Percentiles rank a stretch among this genome's conserved stretches.
Evolutionary conservation across 306 rosid species (phyloP).

Genomic region (Sophora flavescens): DNA sequence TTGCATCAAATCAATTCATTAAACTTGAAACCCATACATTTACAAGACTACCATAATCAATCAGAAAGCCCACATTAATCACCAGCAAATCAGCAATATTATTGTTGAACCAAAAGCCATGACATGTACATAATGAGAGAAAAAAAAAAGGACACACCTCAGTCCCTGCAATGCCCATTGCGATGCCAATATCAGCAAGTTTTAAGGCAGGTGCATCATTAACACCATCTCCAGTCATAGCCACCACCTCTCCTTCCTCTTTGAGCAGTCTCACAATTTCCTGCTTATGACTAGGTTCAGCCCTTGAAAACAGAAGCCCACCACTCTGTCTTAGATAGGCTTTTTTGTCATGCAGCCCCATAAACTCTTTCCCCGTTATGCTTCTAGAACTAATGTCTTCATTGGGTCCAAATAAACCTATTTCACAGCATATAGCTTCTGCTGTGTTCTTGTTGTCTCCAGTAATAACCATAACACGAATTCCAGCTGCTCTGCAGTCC

Average conservation of each 20-base stretch:
- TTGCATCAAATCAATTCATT: slow-evolving; percentile 8
- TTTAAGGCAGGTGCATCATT: slow-evolving; percentile 98
- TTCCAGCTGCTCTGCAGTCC: slow-evolving; percentile 96
- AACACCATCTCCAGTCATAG: slow-evolving; percentile 96
- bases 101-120: background rate
- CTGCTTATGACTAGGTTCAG: slow-evolving; percentile 96
- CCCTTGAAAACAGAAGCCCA: slow-evolving; percentile 92
- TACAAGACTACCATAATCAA: background rate
- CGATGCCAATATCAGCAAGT: slow-evolving; percentile 96
- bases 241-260: slow-evolving; percentile 88
- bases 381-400: slow-evolving; percentile 76
- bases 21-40: background rate
- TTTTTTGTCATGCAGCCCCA: slow-evolving; percentile 62
- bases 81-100: background rate
- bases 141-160: slow-evolving; percentile 63
- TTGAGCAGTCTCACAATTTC: slow-evolving; percentile 92
- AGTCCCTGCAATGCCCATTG: slow-evolving; percentile 98
- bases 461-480: slow-evolving; percentile 92
- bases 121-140: background rate
- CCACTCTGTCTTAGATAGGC: slow-evolving; percentile 68
- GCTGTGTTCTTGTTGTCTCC: slow-evolving; percentile 97
- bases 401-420: slow-evolving; percentile 75
- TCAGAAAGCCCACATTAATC: slow-evolving; percentile 17
- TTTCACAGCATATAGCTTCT: slow-evolving; percentile 92
- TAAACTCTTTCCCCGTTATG: slow-evolving; percentile 82